These are phyloP conservation scores for Yarrowia osloensis DNA, from an alignment of 805 yeast species.

Conservation along the genomic window DNA sequence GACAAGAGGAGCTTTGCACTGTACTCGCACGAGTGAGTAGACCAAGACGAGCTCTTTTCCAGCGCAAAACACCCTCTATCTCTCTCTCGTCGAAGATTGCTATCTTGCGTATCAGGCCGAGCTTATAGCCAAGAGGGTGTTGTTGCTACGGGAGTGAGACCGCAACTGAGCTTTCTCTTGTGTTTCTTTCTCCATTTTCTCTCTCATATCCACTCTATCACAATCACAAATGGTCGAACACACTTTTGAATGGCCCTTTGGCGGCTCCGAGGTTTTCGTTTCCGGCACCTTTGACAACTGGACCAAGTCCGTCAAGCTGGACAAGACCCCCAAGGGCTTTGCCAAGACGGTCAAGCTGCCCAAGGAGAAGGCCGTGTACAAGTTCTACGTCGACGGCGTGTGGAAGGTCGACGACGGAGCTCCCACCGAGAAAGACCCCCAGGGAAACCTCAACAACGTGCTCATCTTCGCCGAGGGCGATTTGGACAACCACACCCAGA, in stretches of 20 bases:
- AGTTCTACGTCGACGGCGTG: constrained; percentile 61
- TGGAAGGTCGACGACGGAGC: constrained; percentile 52
- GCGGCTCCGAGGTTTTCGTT: constrained; percentile 51
- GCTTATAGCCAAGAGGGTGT: not conserved
- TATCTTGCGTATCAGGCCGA: not conserved
- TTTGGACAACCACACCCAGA: constrained; percentile 19
- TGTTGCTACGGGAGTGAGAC: not conserved
- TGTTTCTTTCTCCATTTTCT: not conserved
- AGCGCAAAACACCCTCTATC: not conserved
- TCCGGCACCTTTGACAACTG: constrained; percentile 65
- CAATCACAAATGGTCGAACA: not conserved
- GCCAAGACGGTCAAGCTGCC: constrained; percentile 40
- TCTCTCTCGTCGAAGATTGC: not conserved
- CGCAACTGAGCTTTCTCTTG: too few species aligned
- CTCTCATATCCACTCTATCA: not conserved
- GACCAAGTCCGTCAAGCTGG: constrained; percentile 52
- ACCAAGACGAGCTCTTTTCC: not conserved
- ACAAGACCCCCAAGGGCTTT: constrained; percentile 46
- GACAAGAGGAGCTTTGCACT: not conserved
- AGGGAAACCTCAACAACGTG: constrained; percentile 33
- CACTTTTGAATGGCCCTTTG: constrained; percentile 30
- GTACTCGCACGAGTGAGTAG: not conserved
- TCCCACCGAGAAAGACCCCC: constrained; percentile 32
- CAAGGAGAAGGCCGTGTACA: constrained; percentile 45
- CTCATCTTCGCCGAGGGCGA: constrained; percentile 3